Base-by-base conservation (phyloP, 2,329 filamentous ascomycete genomes). In the Talaromyces sp. region DNA sequence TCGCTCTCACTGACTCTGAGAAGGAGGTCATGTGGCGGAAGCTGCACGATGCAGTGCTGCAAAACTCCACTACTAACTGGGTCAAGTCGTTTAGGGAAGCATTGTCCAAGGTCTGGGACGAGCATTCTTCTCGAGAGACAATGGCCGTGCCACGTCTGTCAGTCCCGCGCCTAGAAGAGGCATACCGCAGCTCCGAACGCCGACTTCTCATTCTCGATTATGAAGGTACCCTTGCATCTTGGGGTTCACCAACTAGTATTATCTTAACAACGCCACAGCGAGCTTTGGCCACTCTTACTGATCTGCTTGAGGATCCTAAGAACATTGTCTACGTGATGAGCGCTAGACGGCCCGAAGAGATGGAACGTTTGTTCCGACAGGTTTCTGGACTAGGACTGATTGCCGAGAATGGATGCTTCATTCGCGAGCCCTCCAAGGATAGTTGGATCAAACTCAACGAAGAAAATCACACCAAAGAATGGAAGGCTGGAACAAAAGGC, bases 291-390 rank as follows among this genome's bases (percentile, higher is more conserved):
- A 88, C 92, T 0, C 79, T 98, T 15, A 93, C 90, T 67, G 92
- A 97, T 65, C 80, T 98, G 15, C 83, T 95, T 10, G 83, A 89
- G 10, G 93, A 97, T 72, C 86, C 89, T 25, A 87, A 86, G 67
- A 98, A 98, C 73, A 88, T 88, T 1, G 90, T 98, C 29, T 98
- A 97, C 72, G 89, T 98, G 69, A 98, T 97, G 92, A 97, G 92
- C 63, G 90, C 91, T 8, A 89, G 92, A 38, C 91, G 89, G 70
- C 91, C 93, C 0, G 91, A 96, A 71, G 93, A 97, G 72, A 88
- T 97, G 38, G 92, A 97, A 70, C 87, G 89, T 4, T 83, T 96
- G 1, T 97, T 98, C 83, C 89, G 89, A 61, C 87, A 90, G 27
- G 90, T 97, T 1, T 90, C 91, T 5, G 90, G 90, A 67, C 81